phyloP scores from a whole-genome alignment of 2,329 filamentous ascomycete species.

The Colletotrichum coccodes region DNA sequence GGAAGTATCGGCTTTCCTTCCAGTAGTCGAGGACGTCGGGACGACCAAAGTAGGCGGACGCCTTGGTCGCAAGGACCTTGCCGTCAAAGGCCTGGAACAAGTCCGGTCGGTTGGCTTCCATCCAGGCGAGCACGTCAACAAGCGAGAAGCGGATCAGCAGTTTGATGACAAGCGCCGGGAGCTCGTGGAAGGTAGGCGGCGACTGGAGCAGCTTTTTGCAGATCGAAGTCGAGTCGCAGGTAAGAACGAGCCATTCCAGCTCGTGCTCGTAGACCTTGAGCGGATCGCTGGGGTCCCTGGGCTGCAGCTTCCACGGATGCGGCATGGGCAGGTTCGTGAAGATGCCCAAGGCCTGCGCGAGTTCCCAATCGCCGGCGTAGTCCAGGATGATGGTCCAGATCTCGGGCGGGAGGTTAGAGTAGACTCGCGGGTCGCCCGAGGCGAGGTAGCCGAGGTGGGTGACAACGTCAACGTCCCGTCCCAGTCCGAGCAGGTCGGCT shows the following conservation, averaged over 20 bases:
- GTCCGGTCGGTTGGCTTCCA: constrained; percentile 70
- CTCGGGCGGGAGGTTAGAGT: constrained; percentile 77
- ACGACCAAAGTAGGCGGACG: constrained; percentile 86
- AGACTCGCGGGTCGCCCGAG: constrained; percentile 44
- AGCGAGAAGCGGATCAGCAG: constrained; percentile 93
- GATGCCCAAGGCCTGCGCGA: constrained; percentile 82
- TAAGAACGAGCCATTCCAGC: constrained; percentile 86
- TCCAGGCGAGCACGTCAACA: constrained; percentile 78
- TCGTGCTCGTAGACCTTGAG: constrained; percentile 79
- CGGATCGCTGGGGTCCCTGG: constrained; percentile 70
- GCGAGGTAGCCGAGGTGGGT: constrained; percentile 50
- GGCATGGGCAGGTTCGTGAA: constrained; percentile 83
- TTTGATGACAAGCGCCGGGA: constrained; percentile 85
- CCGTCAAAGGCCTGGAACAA: constrained; percentile 84
- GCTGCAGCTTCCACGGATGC: constrained; percentile 71
- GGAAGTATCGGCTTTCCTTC: constrained; percentile 83
- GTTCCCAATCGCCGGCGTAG: constrained; percentile 88
- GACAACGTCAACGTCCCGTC: constrained; percentile 73
- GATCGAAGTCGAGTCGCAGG: constrained; percentile 75
- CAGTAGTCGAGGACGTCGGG: constrained; percentile 91
- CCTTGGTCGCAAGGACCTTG: constrained; percentile 86
- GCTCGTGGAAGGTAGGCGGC: constrained; percentile 73
- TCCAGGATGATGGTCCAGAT: constrained; percentile 92
- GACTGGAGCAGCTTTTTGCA: constrained; percentile 79
- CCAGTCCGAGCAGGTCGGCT: constrained; percentile 78